Base-by-base conservation (phyloP, 495 filamentous ascomycete species). In the Trichodelitschia bisporula region DNA sequence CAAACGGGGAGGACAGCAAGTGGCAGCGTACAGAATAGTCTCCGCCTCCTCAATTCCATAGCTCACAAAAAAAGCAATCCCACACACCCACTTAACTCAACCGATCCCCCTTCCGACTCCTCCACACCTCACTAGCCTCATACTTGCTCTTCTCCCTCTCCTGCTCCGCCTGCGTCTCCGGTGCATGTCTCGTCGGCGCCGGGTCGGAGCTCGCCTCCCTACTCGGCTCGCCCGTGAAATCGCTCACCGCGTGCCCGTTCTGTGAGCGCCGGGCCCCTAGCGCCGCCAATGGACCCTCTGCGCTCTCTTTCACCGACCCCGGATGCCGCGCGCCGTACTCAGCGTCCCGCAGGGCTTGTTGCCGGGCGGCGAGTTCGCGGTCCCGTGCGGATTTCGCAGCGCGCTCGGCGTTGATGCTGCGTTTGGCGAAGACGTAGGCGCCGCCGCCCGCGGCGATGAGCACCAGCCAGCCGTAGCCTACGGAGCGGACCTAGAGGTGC, bases 401-500 rank as follows among this genome's bases (percentile, higher is more conserved):
- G 17, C 31, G 36, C 28, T 73, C 64, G 19, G 69, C 65, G 42
- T 93, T 84, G 59, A 97, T 83, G 49, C 70, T 73, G 40, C 69
- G 61, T 60, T 97, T 97, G 32, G 86, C 89, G 50, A 91, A 92
- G 57, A 78, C 78, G 62, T 97, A 97, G 38, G 86, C 80, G 31
- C 66, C 83, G 44, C 77, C 86, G 45, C 83, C 86, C 34, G 76
- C 73, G 42, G 77, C 51, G 40, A 77, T 78, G 32, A 95, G 71
- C 36, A 70, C 51, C 31, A 75, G 82, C 84, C 77, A 91, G 40
- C 84, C 84, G 42, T 51, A 54, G 40, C 27, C 27, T 13, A 29
- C 27, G 6, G 27, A 29, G 6, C 27, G 6, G 27, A 29, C 15
- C 27, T 29, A 15, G 6, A 14, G 15, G n/a, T 6, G n/a, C 21